Evolutionary conservation across 202 grass and related monocot genomes (phyloP), one percentile per base, ranked within the genome.

Genomic region (Panicum hallii): DNA sequence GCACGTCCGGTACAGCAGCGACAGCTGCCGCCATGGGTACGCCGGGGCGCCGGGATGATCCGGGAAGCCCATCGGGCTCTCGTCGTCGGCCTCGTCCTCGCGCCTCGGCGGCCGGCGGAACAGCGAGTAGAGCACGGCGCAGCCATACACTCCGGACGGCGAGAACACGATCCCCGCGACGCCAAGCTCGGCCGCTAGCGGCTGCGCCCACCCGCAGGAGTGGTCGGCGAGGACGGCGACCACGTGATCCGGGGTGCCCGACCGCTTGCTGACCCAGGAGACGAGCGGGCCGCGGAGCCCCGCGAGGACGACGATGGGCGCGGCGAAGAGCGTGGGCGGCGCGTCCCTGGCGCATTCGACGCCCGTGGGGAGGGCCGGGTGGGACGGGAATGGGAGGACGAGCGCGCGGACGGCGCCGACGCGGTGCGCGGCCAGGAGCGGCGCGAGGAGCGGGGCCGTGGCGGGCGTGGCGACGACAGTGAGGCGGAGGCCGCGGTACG

Each of bases 381-480:
- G 82, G 4, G 79, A 76, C 55, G 90, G 90, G 69, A 92, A 92
- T 5, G 89, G 82, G 54, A 93, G 74, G 19, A 79, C 49, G 26
- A 93, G 90, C 22, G 61, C 50, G 56, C 83, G 41, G 36, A 87
- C 47, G 66, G 81, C 2, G 32, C 32, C 74, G 47, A 9, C 48
- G 36, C 70, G 84, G 49, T 84, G 68, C 16, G 79, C 64, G 41
- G 32, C 2, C 32, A 32, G 32, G 32, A 32, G 32, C 32, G 32
- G 32, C 32, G 87, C 55, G 40, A 90, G 79, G 57, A 95, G 75
- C 5, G 83, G 88, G 48, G 64, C 79, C n/a, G 89, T 95, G 50
- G 28, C 80, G 5, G 88, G 75, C 13, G 88, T 95, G 72, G 72
- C 64, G 65, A 80, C 93, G 75, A 95, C 64, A 60, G 93, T 95